Evolutionary conservation across 768 basidiomycete genomes (phyloP).

Genomic region (Agrocybe pediades): DNA sequence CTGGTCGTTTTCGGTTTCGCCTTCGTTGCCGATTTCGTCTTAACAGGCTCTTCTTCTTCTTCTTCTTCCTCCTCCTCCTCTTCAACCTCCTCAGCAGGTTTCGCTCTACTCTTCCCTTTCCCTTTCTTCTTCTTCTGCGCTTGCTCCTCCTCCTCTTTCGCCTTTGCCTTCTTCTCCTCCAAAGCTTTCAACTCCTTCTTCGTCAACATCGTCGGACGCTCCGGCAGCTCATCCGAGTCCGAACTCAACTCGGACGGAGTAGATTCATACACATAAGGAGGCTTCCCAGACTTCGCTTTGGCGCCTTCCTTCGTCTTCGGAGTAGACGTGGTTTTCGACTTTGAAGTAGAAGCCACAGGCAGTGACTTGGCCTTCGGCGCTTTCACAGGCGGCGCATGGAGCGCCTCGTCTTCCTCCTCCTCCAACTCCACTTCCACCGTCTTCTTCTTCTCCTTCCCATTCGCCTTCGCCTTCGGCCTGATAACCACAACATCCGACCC

Average conservation of each 20-base stretch:
- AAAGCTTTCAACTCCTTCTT: conserved; percentile 3
- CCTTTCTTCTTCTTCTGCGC: neutral
- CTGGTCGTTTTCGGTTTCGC: neutral
- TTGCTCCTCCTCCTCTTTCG: conserved; percentile 1
- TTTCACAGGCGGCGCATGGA: conserved; percentile 5
- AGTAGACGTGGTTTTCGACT: neutral
- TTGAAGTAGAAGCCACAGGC: neutral
- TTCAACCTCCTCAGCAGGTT: conserved; percentile 8
- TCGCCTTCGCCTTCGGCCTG: conserved; percentile 6
- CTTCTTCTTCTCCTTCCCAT: conserved; percentile 11
- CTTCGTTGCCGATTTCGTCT: conserved; percentile 1
- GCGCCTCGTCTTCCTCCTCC: conserved; percentile 20
- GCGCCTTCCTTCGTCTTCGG: conserved; percentile 14
- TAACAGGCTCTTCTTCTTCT: neutral
- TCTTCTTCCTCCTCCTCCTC: conserved; percentile 13
- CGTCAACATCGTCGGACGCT: conserved; percentile 3
- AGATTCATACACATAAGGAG: conserved; percentile 12
- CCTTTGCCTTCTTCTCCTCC: conserved; percentile 8
- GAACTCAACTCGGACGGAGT: neutral
- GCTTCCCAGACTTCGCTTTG: conserved; percentile 6
- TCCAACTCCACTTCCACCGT: conserved; percentile 16
- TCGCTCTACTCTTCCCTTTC: neutral
- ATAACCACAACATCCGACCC: neutral
- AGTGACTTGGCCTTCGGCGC: conserved; percentile 2
- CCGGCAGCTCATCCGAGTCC: conserved; percentile 10